Evolutionary conservation across 2,329 filamentous ascomycete genomes (phyloP), one percentile per base, ranked within the genome.

Genomic region (Cladosporium sp.): DNA sequence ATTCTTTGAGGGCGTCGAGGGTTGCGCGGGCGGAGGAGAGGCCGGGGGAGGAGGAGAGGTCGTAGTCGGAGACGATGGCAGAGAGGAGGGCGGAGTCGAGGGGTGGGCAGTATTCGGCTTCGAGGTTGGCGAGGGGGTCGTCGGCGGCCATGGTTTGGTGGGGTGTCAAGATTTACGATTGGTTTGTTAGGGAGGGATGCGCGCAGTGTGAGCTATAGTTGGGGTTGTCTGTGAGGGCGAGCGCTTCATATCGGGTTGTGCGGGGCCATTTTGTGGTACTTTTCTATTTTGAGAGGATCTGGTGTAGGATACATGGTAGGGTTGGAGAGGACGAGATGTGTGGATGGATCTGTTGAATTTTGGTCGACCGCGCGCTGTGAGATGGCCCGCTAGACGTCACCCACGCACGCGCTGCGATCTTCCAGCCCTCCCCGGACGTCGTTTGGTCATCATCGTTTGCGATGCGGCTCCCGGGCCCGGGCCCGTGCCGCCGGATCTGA

Each of bases 21-120:
- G 79, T 76, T n/a, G 72, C 65, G 31, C 79, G 78, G 2, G 84
- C 82, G 9, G 74, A 71, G 2, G 77, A 64, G 32, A 83, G 72
- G 40, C 83, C 73, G 7, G 22, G 7, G 0, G 77, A 61, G 18
- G 81, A 68, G 2, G 70, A 66, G 14, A 91, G 72, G 60, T 90
- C 80, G 68, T 83, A 88, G 63, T 97, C 92, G 49, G 75, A 81
- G 4, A 83, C 75, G 46, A 96, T 87, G 3, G 89, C 85, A 50
- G 85, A 78, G 54, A 96, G 80, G 10, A 92, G 77, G 0, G 88
- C 80, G 58, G 89, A 81, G 60, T 96, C 91, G 38, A 96, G 70
- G 14, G 85, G 79, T 19, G 86, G 80, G 65, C 84, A 84, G 64
- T 89, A 92, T 58, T 85, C 81, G 56, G 83, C 77, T 83, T 91